Base-by-base conservation (phyloP, 805 yeast genomes). In the Yarrowia bubula region DNA sequence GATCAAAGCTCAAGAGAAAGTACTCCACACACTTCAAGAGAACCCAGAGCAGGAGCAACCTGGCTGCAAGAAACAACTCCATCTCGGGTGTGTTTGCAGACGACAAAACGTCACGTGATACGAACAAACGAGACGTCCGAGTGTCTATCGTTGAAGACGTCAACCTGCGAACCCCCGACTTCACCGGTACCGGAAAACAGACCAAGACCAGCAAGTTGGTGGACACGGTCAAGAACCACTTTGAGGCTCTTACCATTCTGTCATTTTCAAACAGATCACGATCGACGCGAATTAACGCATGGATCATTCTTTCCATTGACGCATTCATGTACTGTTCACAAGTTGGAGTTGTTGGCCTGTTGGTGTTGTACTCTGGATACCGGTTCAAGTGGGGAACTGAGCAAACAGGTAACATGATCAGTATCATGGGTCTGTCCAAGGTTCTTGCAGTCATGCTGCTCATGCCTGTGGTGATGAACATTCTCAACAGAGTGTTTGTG, bases 401-500 rank as follows among this genome's bases (percentile, higher is more conserved):
- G 8, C 75, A 73, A 63, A 71, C 71, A 8, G 76, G 76, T 8
- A 73, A 72, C 66, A 55, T 74, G 48, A 67, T 75, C 67, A 67
- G 75, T 6, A 15, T 71, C 32, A 39, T 64, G 17, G 75, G 76
- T 4, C 42, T 68, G 3, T 65, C 69, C 15, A 67, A 75, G 22
- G 70, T 71, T n/a, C 17, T 71, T 7, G 39, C 63, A 1, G 51
- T 58, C 35, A 44, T 58, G 48, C 42, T 58, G 22, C 15, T 58
- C 14, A 58, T 58, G 63, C 63, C 63, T 2, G 51, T 44, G 17
- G 37, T 58, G 1, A 58, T 58, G 63, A 8, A 35, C 14, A 17
- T 42, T 1, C 39, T 58, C n/a, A 42, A 58, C 41, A 17, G 42
- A 4, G 33, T 42, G 11, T 58, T 58, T 33, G 42, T 22, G 17